Base-by-base conservation (phyloP, 169 alveolate species). In the Theileria annulata region DNA sequence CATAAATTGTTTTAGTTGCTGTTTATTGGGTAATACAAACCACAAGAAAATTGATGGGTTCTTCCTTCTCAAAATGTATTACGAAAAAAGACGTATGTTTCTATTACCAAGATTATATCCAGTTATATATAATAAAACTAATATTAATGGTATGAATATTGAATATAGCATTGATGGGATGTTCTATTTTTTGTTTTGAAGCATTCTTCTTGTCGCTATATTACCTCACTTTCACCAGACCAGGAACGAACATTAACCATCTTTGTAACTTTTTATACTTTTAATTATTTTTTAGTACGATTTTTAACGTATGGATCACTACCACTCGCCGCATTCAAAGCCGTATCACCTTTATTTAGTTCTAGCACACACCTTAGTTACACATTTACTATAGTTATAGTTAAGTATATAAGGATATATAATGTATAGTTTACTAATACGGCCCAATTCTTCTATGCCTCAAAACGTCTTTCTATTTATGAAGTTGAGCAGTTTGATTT, bases 11-110 rank as follows among this genome's bases (percentile, higher is more conserved):
- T 19, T 1, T 33, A 84, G 90, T 0, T 84, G 90, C 48, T 77
- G 84, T 4, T 27, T 77, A 19, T 25, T 49, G 28, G 77, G 79
- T 21, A 59, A 47, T 51, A 56, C 74, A 19, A 77, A 84, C 79
- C 90, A 84, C 63, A 84, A 84, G 62, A 64, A 71, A 12, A 76
- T 82, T 23, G 80, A 82, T 51, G 89, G 79, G 9, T 60, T 71
- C 62, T 31, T 69, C 21, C 15, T 82, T 9, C 54, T 82, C 59
- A 25, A 70, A 49, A 31, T 82, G 42, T 82, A 82, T 66, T 82
- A 82, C 80, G 79, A 82, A 28, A 76, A 58, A 21, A 74, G 66
- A 68, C 63, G 89, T 82, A 75, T n/a, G 89, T 75, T 27, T 3
- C 21, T 13, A 21, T 51, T 21, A 17, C 33, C 10, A 25, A 56